phyloP scores from a whole-genome alignment of 768 basidiomycete genomes.

The Termitomyces sp. region DNA sequence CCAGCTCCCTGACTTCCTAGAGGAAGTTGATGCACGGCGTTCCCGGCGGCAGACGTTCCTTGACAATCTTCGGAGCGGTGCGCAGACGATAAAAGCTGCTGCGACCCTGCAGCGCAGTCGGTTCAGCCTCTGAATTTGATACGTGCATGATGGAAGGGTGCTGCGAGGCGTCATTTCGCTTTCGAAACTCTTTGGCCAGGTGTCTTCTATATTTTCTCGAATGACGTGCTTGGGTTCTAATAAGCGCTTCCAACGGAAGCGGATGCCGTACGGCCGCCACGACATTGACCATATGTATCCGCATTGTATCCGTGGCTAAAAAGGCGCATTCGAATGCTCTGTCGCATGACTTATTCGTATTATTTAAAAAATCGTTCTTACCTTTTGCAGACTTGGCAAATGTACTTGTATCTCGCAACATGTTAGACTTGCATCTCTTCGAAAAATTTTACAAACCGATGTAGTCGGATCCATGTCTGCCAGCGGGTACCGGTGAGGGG shows the following conservation, averaged over 20 bases:
- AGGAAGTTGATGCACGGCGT: neutral
- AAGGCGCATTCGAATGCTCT: neutral
- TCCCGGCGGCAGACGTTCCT: constrained; percentile 22
- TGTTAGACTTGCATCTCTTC: neutral
- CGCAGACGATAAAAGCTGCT: constrained; percentile 11
- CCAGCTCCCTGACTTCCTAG: constrained; percentile 5
- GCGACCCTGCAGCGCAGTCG: constrained; percentile 16
- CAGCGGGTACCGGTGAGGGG: too few species aligned
- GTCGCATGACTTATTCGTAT: neutral
- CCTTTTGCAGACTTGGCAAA: neutral
- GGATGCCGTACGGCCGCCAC: neutral
- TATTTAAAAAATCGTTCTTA: neutral
- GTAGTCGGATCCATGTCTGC: neutral
- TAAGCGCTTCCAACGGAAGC: neutral
- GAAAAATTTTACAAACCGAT: neutral
- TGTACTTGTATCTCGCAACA: constrained; percentile 1
- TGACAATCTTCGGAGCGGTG: constrained; percentile 22
- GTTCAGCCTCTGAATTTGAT: constrained; percentile 22
- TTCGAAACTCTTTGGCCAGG: neutral
- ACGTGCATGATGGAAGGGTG: neutral
- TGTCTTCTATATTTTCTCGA: too few species aligned
- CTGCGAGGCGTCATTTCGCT: neutral
- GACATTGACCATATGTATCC: neutral
- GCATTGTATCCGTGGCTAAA: too few species aligned
- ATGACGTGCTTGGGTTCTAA: neutral